Base-by-base conservation (phyloP, 148 eudicot species). In the Spergularia bocconei region DNA sequence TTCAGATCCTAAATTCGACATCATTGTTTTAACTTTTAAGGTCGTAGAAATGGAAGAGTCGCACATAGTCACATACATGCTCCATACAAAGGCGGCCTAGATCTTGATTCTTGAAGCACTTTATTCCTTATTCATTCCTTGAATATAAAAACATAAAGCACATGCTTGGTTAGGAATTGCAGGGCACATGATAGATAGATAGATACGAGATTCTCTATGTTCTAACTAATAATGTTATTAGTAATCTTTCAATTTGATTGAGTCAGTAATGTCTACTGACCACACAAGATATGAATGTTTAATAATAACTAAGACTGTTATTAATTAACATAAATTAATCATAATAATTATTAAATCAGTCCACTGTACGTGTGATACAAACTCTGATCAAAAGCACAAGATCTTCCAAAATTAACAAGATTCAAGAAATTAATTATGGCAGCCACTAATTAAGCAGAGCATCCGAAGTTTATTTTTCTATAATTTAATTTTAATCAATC, bases 381-480 rank as follows among this genome's bases (percentile, higher is more conserved):
- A 56, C 17, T 14, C 17, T 56, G 16, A 56, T 71, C 51, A 63
- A 74, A 75, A 63, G 50, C 39, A 36, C 50, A 25, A 63, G 70
- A 75, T 75, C 77, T 63, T 63, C 75, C 64, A 20, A 38, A 33
- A 53, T 72, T 38, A 58, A 60, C 48, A 72, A 72, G 58, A 63
- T 72, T 74, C 67, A 74, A 74, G 67, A 47, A 55, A 56, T 56
- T 67, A 41, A 75, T 75, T 55, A 67, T 67, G 57, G 57, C 44
- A 67, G 72, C 44, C 78, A 67, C 57, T 67, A 67, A 2, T 38
- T 44, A 44, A 44, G 63, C 41, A 67, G 57, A 67, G 78, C 53
- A 75, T 75, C 78, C 78, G 82, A 89, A 79, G 81, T 44, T 44
- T 29, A 29, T 29, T 29, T 29, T 29, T 29, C 36, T 29, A 29